Evolutionary conservation across 2,329 filamentous ascomycete species (phyloP).

Genomic region (Penicillium sp.): DNA sequence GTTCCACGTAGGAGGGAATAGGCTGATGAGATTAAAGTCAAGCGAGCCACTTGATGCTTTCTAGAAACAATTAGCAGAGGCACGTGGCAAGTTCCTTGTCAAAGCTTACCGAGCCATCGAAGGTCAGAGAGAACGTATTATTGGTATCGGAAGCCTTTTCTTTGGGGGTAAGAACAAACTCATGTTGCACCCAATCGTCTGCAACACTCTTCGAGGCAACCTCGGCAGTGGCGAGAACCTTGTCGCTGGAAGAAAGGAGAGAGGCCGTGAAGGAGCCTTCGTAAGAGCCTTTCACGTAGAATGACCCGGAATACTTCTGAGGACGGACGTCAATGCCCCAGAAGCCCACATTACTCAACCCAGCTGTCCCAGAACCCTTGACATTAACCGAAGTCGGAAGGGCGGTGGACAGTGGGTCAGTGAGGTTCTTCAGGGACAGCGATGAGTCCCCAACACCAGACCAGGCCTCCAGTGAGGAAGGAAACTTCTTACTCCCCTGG

Average conservation of each 20-base stretch:
- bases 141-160: conserved; percentile 31
- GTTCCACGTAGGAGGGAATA: conserved; percentile 50
- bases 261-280: conserved; percentile 30
- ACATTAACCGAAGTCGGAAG: conserved; percentile 39
- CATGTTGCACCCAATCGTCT: conserved; percentile 36
- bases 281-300: conserved; percentile 40
- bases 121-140: conserved; percentile 46
- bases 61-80: conserved; percentile 7
- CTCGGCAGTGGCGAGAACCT: conserved; percentile 25
- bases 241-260: conserved; percentile 35
- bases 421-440: conserved; percentile 32
- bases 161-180: conserved; percentile 25
- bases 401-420: conserved; percentile 38
- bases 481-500: conserved; percentile 26
- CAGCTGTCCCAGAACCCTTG: conserved; percentile 36
- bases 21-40: conserved; percentile 46
- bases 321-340: conserved; percentile 46
- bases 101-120: conserved; percentile 34
- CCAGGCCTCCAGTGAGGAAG: conserved; percentile 26
- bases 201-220: conserved; percentile 32
- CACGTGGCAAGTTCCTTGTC: no score
- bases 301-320: conserved; percentile 45
- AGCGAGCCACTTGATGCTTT: conserved; percentile 34
- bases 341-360: conserved; percentile 44
- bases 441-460: conserved; percentile 22